phyloP scores from a whole-genome alignment of 768 basidiomycete genomes.

The Trametes gibbosa region DNA sequence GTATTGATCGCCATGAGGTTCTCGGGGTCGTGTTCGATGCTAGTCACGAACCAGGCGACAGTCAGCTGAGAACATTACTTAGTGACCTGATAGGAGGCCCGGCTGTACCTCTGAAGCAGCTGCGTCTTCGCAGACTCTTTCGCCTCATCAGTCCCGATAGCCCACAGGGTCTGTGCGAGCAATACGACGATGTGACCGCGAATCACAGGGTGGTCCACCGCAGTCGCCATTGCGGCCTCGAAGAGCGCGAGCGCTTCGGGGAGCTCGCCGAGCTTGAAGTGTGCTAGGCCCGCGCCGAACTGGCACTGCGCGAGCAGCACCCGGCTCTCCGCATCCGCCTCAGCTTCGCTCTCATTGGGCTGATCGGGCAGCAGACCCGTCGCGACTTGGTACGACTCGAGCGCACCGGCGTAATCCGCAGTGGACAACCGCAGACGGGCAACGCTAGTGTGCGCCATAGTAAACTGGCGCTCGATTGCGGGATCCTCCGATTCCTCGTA shows the following conservation, averaged over 20 bases:
- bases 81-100: conserved; percentile 19
- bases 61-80: conserved; percentile 3
- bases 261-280: conserved; percentile 61
- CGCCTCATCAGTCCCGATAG: conserved; percentile 70
- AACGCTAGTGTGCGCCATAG: conserved; percentile 77
- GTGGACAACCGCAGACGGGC: conserved; percentile 72
- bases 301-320: conserved; percentile 59
- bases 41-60: conserved; percentile 30
- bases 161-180: conserved; percentile 88
- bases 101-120: conserved; percentile 77
- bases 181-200: conserved; percentile 71
- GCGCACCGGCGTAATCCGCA: conserved; percentile 55
- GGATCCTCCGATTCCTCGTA: conserved; percentile 89
- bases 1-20: conserved; percentile 80
- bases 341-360: conserved; percentile 12
- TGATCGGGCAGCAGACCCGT: conserved; percentile 65
- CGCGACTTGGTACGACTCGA: conserved; percentile 69
- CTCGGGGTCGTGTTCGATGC: conserved; percentile 74
- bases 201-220: conserved; percentile 45
- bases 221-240: conserved; percentile 61
- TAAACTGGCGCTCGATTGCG: conserved; percentile 72
- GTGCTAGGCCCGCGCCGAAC: conserved; percentile 71
- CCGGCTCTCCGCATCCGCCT: conserved; percentile 27
- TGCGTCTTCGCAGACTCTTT: conserved; percentile 74
- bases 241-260: conserved; percentile 63